A percentile compares a stretch with the other conserved stretches of the same genome.
These are phyloP conservation scores for Auricularia sp. DNA, from an alignment of 768 basidiomycete genomes.

Conservation along the genomic window DNA sequence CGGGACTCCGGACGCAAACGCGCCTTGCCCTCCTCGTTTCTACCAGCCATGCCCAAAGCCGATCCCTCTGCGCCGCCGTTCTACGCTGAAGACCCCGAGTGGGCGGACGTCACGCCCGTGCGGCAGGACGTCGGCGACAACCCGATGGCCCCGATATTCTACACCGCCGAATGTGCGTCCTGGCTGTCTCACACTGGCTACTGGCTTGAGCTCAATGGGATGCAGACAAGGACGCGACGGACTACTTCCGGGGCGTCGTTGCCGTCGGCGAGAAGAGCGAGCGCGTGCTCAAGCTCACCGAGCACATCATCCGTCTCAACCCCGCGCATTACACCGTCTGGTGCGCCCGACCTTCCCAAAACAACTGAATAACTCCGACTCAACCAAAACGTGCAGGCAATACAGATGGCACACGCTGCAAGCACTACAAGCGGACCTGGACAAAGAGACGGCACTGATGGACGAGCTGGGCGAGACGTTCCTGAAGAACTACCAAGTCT, in stretches of 20 bases:
- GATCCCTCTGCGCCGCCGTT: conserved; percentile 13
- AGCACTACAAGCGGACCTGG: conserved; percentile 53
- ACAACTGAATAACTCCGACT: not conserved
- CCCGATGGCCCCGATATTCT: conserved; percentile 88
- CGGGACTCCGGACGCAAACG: no score
- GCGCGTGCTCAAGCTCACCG: conserved; percentile 79
- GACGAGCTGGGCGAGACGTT: conserved; percentile 74
- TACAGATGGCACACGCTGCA: conserved; percentile 86
- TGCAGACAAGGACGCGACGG: conserved; percentile 84
- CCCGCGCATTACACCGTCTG: conserved; percentile 97
- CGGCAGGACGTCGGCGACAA: conserved; percentile 69
- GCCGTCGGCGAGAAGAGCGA: conserved; percentile 67
- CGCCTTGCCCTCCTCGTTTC: no score
- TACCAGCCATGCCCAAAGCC: no score
- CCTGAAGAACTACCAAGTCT: conserved; percentile 96
- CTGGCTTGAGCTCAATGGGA: not conserved
- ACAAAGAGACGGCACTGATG: conserved; percentile 75
- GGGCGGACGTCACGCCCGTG: conserved; percentile 72
- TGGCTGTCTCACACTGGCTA: conserved; percentile 2
- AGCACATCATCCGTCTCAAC: conserved; percentile 80
- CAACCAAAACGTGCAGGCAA: conserved; percentile 49
- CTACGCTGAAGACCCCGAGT: conserved; percentile 59
- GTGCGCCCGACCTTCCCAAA: conserved; percentile 34
- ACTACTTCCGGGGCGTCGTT: conserved; percentile 83
- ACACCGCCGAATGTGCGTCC: conserved; percentile 73